A percentile compares a stretch with the other conserved stretches of the same genome.
phyloP scores from a whole-genome alignment of 2,329 filamentous ascomycete species.

The Microsporum canis region DNA sequence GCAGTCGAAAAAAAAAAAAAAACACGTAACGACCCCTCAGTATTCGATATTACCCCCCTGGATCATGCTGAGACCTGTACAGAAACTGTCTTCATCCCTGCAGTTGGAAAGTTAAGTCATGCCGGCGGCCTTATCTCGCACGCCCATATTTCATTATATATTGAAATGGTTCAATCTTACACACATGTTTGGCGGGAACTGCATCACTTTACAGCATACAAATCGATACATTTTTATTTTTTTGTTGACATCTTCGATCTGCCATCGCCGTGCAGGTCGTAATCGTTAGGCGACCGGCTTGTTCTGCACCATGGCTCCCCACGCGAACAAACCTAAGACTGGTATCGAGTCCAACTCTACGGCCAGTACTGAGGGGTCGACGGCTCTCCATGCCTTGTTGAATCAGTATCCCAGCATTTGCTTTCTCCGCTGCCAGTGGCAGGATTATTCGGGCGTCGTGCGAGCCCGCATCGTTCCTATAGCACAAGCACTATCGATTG shows the following conservation, averaged over 20 bases:
- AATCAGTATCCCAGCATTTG: background rate
- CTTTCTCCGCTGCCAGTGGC: slow-evolving; percentile 4
- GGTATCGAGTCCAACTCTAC: background rate
- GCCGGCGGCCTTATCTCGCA: background rate
- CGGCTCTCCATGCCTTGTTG: background rate
- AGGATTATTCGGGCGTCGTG: slow-evolving; percentile 5
- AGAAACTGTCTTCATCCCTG: background rate
- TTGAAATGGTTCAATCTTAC: background rate
- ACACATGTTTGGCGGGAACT: background rate
- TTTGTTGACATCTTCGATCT: background rate
- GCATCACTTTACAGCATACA: background rate
- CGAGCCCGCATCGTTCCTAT: slow-evolving; percentile 1
- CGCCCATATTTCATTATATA: background rate
- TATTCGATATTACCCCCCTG: too few relatives aligned
- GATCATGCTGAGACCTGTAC: too few relatives aligned
- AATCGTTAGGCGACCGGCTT: background rate
- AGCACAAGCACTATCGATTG: background rate
- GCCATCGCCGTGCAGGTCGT: background rate
- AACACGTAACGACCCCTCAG: too few relatives aligned
- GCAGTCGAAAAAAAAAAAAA: too few relatives aligned
- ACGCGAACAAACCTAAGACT: background rate
- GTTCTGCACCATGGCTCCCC: background rate
- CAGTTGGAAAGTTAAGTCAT: background rate
- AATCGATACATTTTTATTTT: background rate
- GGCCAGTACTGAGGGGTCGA: background rate